Conservation (phyloP, 176 grass and related monocot species). For the Chloris gayana region DNA sequence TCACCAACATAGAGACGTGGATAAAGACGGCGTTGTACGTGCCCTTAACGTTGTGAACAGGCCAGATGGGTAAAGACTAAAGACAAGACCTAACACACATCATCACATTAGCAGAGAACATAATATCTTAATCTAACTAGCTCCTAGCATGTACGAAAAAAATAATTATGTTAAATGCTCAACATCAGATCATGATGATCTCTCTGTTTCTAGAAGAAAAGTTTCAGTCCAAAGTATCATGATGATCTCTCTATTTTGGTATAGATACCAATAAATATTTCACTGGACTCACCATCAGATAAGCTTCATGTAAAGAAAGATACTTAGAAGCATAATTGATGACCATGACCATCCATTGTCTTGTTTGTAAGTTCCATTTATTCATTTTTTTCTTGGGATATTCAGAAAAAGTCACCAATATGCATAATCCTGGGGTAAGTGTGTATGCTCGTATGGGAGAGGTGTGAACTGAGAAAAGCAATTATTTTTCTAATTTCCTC, state of each 20-base stretch:
- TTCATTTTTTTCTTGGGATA: too few species aligned
- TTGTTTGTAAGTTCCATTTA: background rate
- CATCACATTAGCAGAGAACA: background rate
- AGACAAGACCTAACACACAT: background rate
- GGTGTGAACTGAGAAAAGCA: too few species aligned
- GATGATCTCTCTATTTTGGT: background rate
- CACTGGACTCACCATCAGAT: background rate
- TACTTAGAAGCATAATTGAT: background rate
- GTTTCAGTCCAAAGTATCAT: too few species aligned
- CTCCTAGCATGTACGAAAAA: background rate
- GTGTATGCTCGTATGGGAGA: too few species aligned
- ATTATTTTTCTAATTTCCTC: too few species aligned
- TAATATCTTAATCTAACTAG: background rate
- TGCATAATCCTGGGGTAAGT: too few species aligned
- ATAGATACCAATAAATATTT: background rate
- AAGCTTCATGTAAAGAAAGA: background rate
- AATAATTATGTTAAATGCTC: constrained; percentile 1
- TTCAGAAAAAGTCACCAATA: too few species aligned
- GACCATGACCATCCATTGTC: background rate
- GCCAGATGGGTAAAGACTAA: constrained; percentile 21
- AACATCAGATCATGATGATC: constrained; percentile 24
- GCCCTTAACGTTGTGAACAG: background rate
- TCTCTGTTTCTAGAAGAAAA: background rate
- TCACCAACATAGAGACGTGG: too few species aligned
- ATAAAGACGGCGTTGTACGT: too few species aligned